phyloP scores from a whole-genome alignment of 2,329 filamentous ascomycete species.

The Magnaporthiopsis poae region DNA sequence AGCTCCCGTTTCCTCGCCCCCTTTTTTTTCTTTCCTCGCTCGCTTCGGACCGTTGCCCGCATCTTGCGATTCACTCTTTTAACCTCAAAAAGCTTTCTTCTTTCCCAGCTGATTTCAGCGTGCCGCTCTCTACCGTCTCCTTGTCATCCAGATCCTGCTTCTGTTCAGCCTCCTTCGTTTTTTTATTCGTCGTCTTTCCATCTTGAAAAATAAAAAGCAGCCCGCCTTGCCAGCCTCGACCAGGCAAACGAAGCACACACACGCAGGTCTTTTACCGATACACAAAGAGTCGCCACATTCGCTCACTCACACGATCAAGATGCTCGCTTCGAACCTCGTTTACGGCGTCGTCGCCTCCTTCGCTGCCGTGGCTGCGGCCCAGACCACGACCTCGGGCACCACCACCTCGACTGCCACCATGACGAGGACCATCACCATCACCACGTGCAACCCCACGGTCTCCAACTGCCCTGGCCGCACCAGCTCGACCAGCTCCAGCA shows the following conservation, averaged over 20 bases:
- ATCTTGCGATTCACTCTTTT: conserved; percentile 8
- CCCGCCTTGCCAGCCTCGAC: too few species aligned
- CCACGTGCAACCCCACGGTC: conserved; percentile 34
- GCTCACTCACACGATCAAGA: conserved; percentile 21
- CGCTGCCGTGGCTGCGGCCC: conserved; percentile 27
- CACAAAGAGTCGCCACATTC: too few species aligned
- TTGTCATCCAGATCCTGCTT: too few species aligned
- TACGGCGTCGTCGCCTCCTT: conserved; percentile 28
- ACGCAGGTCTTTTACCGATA: too few species aligned
- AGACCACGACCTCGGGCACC: conserved; percentile 22
- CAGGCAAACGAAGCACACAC: too few species aligned
- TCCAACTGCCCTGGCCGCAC: conserved; percentile 32
- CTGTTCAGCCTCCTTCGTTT: too few species aligned
- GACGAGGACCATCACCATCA: conserved; percentile 38
- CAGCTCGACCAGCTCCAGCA: conserved; percentile 13
- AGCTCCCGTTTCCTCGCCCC: neutral
- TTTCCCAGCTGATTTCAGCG: conserved; percentile 2
- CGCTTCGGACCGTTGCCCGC: conserved; percentile 4
- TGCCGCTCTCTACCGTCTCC: neutral
- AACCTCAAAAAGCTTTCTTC: neutral
- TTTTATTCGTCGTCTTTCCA: too few species aligned
- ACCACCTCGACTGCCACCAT: conserved; percentile 36
- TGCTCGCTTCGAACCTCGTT: conserved; percentile 36
- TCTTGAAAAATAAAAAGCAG: too few species aligned
- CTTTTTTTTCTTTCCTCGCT: conserved; percentile 6